Base-by-base conservation (phyloP, 179 eudicot genomes). In the Beta macrorhiza region DNA sequence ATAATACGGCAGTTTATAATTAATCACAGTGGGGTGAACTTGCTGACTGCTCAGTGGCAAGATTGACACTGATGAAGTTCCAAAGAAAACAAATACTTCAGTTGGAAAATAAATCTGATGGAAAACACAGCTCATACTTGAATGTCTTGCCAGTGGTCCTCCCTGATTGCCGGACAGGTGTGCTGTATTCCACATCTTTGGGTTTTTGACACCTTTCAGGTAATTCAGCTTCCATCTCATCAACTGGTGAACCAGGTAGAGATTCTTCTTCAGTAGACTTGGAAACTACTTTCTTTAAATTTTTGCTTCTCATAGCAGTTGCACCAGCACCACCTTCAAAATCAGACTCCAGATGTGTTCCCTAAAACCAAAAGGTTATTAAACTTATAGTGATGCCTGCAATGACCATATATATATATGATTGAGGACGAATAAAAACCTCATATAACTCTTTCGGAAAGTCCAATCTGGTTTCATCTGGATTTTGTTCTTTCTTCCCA, bases 311-410 rank as follows among this genome's bases (percentile, higher is more conserved):
- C 68, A 76, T 87, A 75, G 85, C 80, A 79, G 91, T 61, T 79
- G 88, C 89, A 62, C 99, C 97, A 59, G 94, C 95, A 81, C 97
- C 99, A 78, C 97, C 98, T 88, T 88, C 88, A 79, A 95, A 95
- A 88, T 93, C 92, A 79, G 64, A 84, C 76, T 89, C 90, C 0
- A 77, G 75, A 67, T 89, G 81, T 75, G 84, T 82, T 73, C 75
- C 90, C 98, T 91, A 88, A 65, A 49, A 78, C 56, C 72, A 77
- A 59, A 84, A 64, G 47, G 62, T 17, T 13, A 55, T 51, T 25
- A 73, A 19, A 47, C n/a, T 57, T n/a, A 51, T 71, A 79, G 45
- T 70, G 17, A 19, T 63, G 42, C 58, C 58, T 72, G 56, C 73
- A 62, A 70, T 64, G n/a, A 78, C 51, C 16, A 44, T 29, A 22